Evolutionary conservation across 495 filamentous ascomycete genomes (phyloP).

Genomic region (Sporormia fimetaria): DNA sequence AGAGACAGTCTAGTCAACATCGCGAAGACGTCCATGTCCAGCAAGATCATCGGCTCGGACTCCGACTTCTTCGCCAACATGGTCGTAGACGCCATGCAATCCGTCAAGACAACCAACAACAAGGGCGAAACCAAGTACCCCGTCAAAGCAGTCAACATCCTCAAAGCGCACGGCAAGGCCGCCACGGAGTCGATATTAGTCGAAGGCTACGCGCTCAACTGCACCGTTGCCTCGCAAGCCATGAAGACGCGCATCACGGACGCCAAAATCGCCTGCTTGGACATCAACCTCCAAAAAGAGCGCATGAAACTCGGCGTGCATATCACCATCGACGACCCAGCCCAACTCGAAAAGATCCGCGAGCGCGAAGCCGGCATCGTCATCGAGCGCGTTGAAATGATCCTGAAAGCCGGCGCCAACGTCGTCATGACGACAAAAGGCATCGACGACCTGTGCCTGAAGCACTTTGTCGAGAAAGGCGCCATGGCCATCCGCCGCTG

Average conservation of each 20-base stretch:
- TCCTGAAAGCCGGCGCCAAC: conserved; percentile 93
- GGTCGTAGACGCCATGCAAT: conserved; percentile 91
- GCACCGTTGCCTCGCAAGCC: conserved; percentile 94
- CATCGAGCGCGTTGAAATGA: conserved; percentile 89
- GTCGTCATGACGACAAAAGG: conserved; percentile 95
- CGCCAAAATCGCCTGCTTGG: conserved; percentile 92
- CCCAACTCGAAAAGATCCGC: conserved; percentile 93
- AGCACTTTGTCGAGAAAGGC: conserved; percentile 87
- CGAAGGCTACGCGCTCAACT: conserved; percentile 96
- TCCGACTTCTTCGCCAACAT: conserved; percentile 96
- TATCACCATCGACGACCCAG: conserved; percentile 93
- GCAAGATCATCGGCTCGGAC: conserved; percentile 94
- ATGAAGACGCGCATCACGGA: conserved; percentile 91
- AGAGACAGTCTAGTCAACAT: conserved; percentile 86
- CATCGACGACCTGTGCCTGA: conserved; percentile 91
- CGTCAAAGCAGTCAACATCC: conserved; percentile 96
- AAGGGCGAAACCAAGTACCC: conserved; percentile 88
- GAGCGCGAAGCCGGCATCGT: conserved; percentile 87
- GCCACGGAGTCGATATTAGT: conserved; percentile 79
- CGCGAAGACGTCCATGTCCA: conserved; percentile 98
- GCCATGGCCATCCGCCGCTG: conserved; percentile 93
- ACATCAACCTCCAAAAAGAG: conserved; percentile 98
- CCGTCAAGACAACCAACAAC: conserved; percentile 87
- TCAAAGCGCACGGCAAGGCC: conserved; percentile 96
- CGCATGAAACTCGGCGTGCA: conserved; percentile 98